These are phyloP conservation scores for Taphrina confusa DNA, from an alignment of 1,139 yeast species.

Conservation along the genomic window DNA sequence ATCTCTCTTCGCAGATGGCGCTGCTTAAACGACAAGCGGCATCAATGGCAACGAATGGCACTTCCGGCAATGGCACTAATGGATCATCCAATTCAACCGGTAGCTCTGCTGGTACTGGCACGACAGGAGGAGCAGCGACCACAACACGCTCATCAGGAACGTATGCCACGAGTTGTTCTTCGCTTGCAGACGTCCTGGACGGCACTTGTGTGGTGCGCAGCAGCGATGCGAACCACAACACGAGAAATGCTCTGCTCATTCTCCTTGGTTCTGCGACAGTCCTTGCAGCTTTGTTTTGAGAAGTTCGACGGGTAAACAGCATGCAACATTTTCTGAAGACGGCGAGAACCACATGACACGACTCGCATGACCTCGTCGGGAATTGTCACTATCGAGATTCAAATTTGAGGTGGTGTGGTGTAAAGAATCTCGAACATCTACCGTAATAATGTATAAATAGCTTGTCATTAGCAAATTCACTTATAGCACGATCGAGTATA, in stretches of 20 bases:
- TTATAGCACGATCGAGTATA: too few species aligned
- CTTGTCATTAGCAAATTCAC: too few species aligned
- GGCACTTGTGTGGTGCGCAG: slow-evolving; percentile 3
- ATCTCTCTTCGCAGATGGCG: slow-evolving; percentile 21
- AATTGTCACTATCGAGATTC: too few species aligned
- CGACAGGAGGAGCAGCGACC: not conserved
- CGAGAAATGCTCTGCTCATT: not conserved
- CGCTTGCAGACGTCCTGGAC: slow-evolving; percentile 6
- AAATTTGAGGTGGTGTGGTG: too few species aligned
- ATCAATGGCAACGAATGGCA: slow-evolving; percentile 1
- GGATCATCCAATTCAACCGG: slow-evolving; percentile 4
- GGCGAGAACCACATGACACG: too few species aligned
- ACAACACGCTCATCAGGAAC: not conserved
- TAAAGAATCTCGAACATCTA: too few species aligned
- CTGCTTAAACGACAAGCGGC: slow-evolving; percentile 14
- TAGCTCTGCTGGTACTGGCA: not conserved
- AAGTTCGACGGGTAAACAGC: too few species aligned
- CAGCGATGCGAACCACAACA: not conserved
- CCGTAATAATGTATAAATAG: too few species aligned
- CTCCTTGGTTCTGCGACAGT: not conserved
- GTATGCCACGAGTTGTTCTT: slow-evolving; percentile 4
- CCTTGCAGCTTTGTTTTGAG: too few species aligned
- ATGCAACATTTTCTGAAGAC: too few species aligned
- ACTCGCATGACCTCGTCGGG: too few species aligned
- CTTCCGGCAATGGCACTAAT: not conserved